Evolutionary conservation across 768 basidiomycete species (phyloP).

Genomic region (Collybia nuda): DNA sequence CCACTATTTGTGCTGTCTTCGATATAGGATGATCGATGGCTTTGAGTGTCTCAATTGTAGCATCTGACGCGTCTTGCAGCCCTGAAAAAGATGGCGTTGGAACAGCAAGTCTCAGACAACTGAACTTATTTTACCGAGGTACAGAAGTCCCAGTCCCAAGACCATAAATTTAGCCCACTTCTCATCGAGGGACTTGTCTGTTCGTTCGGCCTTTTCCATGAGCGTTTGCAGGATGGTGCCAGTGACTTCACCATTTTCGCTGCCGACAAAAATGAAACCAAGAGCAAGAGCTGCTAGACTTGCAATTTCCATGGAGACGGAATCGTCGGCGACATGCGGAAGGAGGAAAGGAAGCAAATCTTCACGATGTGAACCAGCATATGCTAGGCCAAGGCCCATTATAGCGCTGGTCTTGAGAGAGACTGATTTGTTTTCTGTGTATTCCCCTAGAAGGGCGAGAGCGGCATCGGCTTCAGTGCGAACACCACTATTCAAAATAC

Average conservation of each 20-base stretch:
- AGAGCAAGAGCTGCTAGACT: slow-evolving; percentile 84
- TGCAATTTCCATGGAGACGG: slow-evolving; percentile 84
- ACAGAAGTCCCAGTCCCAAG: slow-evolving; percentile 86
- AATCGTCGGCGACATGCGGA: slow-evolving; percentile 80
- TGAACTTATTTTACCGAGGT: slow-evolving; percentile 64
- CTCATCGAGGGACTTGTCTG: slow-evolving; percentile 75
- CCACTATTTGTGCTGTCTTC: slow-evolving; percentile 86
- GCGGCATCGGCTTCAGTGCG: slow-evolving; percentile 93
- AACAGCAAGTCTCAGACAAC: background rate
- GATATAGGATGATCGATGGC: slow-evolving; percentile 92
- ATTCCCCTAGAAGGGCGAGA: slow-evolving; percentile 85
- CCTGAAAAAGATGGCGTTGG: slow-evolving; percentile 44
- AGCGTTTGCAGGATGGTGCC: slow-evolving; percentile 87
- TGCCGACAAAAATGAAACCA: slow-evolving; percentile 95
- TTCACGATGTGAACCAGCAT: slow-evolving; percentile 89
- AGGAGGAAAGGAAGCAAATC: slow-evolving; percentile 79
- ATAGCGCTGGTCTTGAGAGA: slow-evolving; percentile 86
- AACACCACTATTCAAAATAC: slow-evolving; percentile 86
- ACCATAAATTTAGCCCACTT: slow-evolving; percentile 95
- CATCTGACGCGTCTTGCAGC: slow-evolving; percentile 89
- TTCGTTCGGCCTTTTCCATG: slow-evolving; percentile 72
- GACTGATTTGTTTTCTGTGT: slow-evolving; percentile 84
- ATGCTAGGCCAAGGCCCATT: slow-evolving; percentile 91
- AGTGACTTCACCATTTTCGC: slow-evolving; percentile 91
- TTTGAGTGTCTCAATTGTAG: slow-evolving; percentile 90